Evolutionary conservation across 345 rosid genomes (phyloP), one percentile per base, ranked within the genome.

Genomic region (Citrus trifoliata): DNA sequence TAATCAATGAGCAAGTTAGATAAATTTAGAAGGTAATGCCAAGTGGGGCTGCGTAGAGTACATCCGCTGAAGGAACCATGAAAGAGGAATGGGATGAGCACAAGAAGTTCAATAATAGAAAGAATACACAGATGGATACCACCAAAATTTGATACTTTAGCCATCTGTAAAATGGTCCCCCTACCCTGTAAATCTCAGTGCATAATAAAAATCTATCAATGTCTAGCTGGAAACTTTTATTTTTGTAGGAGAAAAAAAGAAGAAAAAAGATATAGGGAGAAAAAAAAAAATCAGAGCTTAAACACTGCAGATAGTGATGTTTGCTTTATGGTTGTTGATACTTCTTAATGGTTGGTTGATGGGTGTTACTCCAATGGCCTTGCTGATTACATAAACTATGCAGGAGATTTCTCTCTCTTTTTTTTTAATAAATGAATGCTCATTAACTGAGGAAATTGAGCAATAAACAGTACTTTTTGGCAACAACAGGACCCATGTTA

Each of bases 131-230:
- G 80, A 83, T 66, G 77, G 82, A 86, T 76, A 67, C 88, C 71
- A 79, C 85, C 78, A 79, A 79, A 79, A 46, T 80, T 64, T 79
- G 88, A 78, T 78, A 71, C 81, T 83, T 83, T 73, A 74, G 82
- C 80, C 80, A 78, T 80, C 84, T 84, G 83, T 75, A 75, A 76
- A 35, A 80, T 85, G 89, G 86, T 80, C 88, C 90, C 90, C 89
- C 79, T 33, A 59, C 71, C 78, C 68, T 84, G 61, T n/a, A 62
- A 77, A 66, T 74, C 80, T 63, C 46, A 83, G 79, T 75, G 83
- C 87, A 79, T 78, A 75, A 78, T 25, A 86, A 60, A 83, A 78
- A 83, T 80, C 74, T 76, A 80, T 74, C 79, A 28, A 55, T 68
- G 63, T 35, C 85, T 81, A 74, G 88, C 90, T 86, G 87, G 88